Evolutionary conservation across 2,329 filamentous ascomycete genomes (phyloP).

Genomic region (Talaromyces amestolkiae): DNA sequence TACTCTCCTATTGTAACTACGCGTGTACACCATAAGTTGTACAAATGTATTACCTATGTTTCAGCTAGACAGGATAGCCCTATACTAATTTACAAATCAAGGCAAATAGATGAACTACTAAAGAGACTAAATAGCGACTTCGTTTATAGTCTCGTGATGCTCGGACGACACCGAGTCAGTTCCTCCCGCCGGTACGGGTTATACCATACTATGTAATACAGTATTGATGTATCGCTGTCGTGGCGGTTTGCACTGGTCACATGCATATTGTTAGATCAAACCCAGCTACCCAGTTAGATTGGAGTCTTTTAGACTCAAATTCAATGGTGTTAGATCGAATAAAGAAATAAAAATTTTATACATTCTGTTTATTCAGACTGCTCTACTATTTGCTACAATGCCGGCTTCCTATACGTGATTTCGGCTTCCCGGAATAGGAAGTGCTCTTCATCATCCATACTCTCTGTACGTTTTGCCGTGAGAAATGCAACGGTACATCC

Average conservation of each 20-base stretch:
- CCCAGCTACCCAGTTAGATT: not conserved
- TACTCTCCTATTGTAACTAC: not conserved
- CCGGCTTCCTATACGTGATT: no score
- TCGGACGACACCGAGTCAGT: not conserved
- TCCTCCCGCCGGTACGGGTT: not conserved
- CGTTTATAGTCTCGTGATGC: not conserved
- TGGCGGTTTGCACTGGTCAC: slow-evolving; percentile 1
- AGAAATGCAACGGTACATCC: slow-evolving; percentile 3
- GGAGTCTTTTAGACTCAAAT: not conserved
- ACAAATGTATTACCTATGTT: not conserved
- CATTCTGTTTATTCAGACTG: no score
- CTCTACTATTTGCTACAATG: no score
- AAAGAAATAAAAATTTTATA: no score
- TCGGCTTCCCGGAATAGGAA: not conserved
- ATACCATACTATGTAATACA: no score
- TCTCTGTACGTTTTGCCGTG: not conserved
- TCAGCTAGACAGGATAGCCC: not conserved
- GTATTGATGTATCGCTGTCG: not conserved
- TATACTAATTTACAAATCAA: not conserved
- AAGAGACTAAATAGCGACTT: not conserved
- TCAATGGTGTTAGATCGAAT: not conserved
- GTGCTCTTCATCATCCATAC: no score
- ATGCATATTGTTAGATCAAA: not conserved
- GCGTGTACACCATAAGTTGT: not conserved
- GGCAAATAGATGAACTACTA: not conserved